Evolutionary conservation across 257 asterid genomes (phyloP).

Genomic region (Penstemon barbatus): DNA sequence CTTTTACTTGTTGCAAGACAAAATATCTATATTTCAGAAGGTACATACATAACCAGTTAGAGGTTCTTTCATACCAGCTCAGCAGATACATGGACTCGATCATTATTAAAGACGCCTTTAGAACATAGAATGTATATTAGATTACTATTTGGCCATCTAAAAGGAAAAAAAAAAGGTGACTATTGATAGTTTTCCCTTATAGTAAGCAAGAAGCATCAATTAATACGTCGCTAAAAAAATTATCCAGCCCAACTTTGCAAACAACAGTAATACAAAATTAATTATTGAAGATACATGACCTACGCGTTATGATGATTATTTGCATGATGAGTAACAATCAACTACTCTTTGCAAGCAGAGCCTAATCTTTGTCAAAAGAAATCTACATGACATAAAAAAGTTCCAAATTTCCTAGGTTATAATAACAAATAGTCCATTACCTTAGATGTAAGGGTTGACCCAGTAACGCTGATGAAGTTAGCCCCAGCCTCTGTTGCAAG

Average conservation of each 20-base stretch:
- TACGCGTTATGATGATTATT: neutral
- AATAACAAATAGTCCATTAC: slow-evolving; percentile 29
- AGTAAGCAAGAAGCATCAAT: slow-evolving; percentile 9
- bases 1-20: neutral
- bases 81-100: too few relatives aligned
- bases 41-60: too few relatives aligned
- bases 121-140: too few relatives aligned
- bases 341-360: neutral
- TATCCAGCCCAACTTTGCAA: neutral
- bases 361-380: neutral
- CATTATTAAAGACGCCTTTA: too few relatives aligned
- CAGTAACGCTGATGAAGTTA: slow-evolving; percentile 92
- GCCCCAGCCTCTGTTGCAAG: slow-evolving; percentile 99
- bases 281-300: neutral
- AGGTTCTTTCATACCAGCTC: too few relatives aligned
- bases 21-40: too few relatives aligned
- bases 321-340: neutral
- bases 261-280: slow-evolving; percentile 2
- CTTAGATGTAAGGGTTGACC: slow-evolving; percentile 98
- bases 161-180: too few relatives aligned
- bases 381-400: neutral
- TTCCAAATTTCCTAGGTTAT: slow-evolving; percentile 4
- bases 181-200: neutral
- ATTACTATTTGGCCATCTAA: too few relatives aligned
- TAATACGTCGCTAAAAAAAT: neutral